Base-by-base conservation (phyloP, 345 rosid genomes). In the Salix exigua region DNA sequence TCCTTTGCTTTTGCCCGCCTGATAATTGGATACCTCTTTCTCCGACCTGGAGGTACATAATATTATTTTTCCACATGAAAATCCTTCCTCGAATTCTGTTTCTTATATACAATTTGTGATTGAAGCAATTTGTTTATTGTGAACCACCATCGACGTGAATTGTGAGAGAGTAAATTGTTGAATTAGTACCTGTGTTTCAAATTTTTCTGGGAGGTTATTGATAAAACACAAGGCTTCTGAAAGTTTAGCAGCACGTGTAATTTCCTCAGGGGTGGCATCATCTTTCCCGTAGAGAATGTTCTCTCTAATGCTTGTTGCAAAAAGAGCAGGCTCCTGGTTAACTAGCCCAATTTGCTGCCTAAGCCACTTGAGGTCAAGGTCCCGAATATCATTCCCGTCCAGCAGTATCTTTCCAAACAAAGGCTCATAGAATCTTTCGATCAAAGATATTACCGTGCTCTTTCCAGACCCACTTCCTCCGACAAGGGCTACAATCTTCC, bases 381-480 rank as follows among this genome's bases (percentile, higher is more conserved):
- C 87, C 58, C 78, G 87, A 18, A 91, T 79, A 78, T 89, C 75
- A 71, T 83, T 78, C 77, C 97, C 90, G 73, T 96, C 99, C 14
- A 93, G 70, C 65, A 87, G 73, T 60, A 96, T 83, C 25, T 85
- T 82, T 48, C 99, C 98, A 0, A 89, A 76, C 12, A 76, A 72
- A 10, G 99, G 99, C 80, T 96, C 96, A 51, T 96, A 96, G 86
- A 96, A 96, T 50, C 98, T 89, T 68, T 93, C 98, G 9, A 96
- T 93, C 84, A 96, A 83, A 40, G 99, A 96, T 70, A 96, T 80
- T n/a, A 91, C 88, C 0, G 99, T 96, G 85, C 99, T 96, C 87
- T 93, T 96, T 44, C 99, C 98, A 1, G 96, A 93, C 19, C 99
- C 99, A 66, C 99, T 96, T 81, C 93, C 94, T 30, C 99, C 99